Evolutionary conservation across 768 basidiomycete species (phyloP), one percentile per base, ranked within the genome.

Genomic region (Agaricus subrufescens): DNA sequence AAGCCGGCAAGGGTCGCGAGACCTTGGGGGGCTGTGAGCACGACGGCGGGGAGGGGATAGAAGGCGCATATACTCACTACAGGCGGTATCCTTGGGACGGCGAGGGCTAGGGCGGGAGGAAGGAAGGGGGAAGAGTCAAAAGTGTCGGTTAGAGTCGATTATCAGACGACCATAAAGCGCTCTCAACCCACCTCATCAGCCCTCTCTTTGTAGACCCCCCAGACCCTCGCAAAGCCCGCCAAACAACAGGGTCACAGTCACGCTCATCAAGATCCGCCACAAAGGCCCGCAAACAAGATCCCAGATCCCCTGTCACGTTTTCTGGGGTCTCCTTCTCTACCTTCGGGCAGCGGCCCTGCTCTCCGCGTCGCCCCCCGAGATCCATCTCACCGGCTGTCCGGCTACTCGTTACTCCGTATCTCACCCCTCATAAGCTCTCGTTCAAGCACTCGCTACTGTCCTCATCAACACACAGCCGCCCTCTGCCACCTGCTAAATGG

Each of bases 1-100:
- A 81, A 75, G 85, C 87, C 88, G 87, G 79, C 85, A 91, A 92
- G 91, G 90, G 90, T 92, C 89, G 89, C 89, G 89, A 92, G 90
- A 81, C 82, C 86, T 90, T 65, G 40, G 37, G 51, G 58, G 42
- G 52, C 27, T 44, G 48, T 49, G 69, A 68, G 48, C 61, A 57
- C 25, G 64, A 63, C 29, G 64, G 54, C 10, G 47, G 58, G 40
- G 56, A 60, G 49, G 37, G 27, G 25, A 42, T 23, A 29, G 47
- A 37, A 14, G 25, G 49, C 49, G 40, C 14, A 42, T n/a, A 47
- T 3, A 68, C 72, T 38, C 57, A 77, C 75, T 67, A 72, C 77
- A 78, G 67, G 78, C 78, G 77, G 68, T 72, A 71, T 77, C 73
- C 77, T 79, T 77, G 73, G 54, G 53, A 59, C 68, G 74, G 73